phyloP scores from a whole-genome alignment of 768 basidiomycete species.

The Macrolepiota fuliginosa region DNA sequence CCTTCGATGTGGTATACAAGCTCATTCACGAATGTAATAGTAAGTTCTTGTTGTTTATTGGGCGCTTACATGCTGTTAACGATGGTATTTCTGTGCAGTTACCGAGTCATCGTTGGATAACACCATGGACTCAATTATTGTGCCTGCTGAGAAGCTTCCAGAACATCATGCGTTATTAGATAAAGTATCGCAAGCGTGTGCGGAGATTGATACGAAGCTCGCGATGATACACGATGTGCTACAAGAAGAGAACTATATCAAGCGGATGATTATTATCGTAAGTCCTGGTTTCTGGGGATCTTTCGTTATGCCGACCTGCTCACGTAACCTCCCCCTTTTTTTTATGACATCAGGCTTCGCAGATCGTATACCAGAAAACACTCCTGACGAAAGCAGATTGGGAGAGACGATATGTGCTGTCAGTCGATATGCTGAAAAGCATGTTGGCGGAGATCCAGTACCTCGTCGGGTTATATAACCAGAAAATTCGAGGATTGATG shows the following conservation, averaged over 20 bases:
- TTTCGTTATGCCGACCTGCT: background rate
- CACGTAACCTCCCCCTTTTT: background rate
- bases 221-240: constrained; percentile 14
- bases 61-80: background rate
- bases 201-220: constrained; percentile 12
- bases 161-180: constrained; percentile 13
- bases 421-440: constrained; percentile 11
- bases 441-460: constrained; percentile 13
- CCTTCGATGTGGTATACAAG: constrained; percentile 11
- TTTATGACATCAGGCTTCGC: background rate
- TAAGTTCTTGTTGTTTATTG: background rate
- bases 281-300: background rate
- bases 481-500: constrained; percentile 10
- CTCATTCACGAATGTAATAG: constrained; percentile 11
- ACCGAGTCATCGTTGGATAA: constrained; percentile 6
- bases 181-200: constrained; percentile 12
- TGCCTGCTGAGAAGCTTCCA: constrained; percentile 10
- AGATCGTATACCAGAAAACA: constrained; percentile 12
- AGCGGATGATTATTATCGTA: constrained; percentile 13
- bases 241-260: constrained; percentile 12
- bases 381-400: constrained; percentile 10
- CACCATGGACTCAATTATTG: constrained; percentile 11
- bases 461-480: constrained; percentile 11
- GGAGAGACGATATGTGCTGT: constrained; percentile 12
- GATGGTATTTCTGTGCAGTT: background rate